Evolutionary conservation across 306 rosid genomes (phyloP), one percentile per base, ranked within the genome.

Genomic region (Erythrophleum fordii): DNA sequence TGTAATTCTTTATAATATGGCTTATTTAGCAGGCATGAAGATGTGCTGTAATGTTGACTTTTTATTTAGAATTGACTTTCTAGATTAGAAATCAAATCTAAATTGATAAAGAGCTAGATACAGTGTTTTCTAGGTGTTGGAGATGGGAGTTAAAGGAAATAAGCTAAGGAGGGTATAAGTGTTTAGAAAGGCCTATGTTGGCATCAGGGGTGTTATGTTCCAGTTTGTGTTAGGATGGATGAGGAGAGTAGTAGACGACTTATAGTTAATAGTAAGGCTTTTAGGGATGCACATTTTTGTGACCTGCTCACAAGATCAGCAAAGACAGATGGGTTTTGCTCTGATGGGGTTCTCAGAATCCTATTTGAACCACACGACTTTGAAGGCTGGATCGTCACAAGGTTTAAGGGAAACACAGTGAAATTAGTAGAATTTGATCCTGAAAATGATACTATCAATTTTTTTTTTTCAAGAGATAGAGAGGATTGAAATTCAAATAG

Each of bases 301-400:
- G 89, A 86, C 76, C 13, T 90, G 66, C 77, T 90, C 8, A 55
- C 51, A 25, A 65, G 52, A 49, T 81, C 89, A 31, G 89, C 83
- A 5, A 89, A 86, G 65, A 87, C 85, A 49, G 86, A 73, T 79
- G 91, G 89, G 6, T 88, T 86, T 60, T 65, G 56, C 35, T 86
- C 80, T 61, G 86, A 86, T 70, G 91, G 92, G 35, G 77, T 88
- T 77, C 79, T 88, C 29, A 88, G 89, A 81, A 90, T 90, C 52
- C 85, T 75, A 12, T 81, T 67, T 22, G 91, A 89, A 80, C 85
- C 88, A 0, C 80, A 55, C 49, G 86, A 81, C 39, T 90, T 90
- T 78, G 94, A 90, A 79, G 86, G 85, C 22, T 79, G 83, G 87
- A 79, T 88, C 39, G 48, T 80, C 64, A 81, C 35, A 42, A 81